A percentile compares a stretch with the other conserved stretches of the same genome.
Evolutionary conservation across 106 monocot genomes (phyloP).

Genomic region (Allium cepa): DNA sequence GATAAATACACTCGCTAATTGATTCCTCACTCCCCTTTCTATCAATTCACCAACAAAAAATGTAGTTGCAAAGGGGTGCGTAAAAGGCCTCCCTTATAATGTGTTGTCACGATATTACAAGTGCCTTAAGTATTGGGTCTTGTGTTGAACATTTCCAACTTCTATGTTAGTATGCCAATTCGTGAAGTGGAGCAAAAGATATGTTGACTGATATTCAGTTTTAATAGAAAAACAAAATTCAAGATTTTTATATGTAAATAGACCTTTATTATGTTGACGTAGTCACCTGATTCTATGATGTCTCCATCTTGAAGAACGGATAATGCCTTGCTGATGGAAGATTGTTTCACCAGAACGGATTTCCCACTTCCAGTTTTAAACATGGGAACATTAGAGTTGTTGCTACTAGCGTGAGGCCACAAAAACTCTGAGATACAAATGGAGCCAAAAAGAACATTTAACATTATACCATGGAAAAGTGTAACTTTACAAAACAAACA

Average conservation of each 20-base stretch:
- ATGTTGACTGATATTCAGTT: background rate
- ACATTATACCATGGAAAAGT: no score
- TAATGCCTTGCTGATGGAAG: slow-evolving; percentile 57
- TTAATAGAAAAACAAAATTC: background rate
- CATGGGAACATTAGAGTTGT: slow-evolving; percentile 20
- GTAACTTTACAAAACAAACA: no score
- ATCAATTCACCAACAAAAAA: no score
- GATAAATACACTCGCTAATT: no score
- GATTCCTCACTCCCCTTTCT: no score
- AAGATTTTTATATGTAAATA: no score
- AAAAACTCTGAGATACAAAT: slow-evolving; percentile 1
- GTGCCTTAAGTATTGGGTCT: background rate
- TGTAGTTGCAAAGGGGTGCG: no score
- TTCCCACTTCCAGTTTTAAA: slow-evolving; percentile 47
- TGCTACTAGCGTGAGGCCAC: slow-evolving; percentile 3
- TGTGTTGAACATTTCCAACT: background rate
- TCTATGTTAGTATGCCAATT: background rate
- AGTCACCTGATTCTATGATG: slow-evolving; percentile 12
- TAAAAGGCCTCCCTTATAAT: no score
- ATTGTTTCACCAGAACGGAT: slow-evolving; percentile 35
- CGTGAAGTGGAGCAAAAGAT: background rate
- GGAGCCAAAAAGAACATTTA: no score
- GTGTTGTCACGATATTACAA: no score
- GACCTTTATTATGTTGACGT: no score
- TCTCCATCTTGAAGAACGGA: slow-evolving; percentile 39